These are phyloP conservation scores for Colletotrichum sojae DNA, from an alignment of 2,329 filamentous ascomycete species.

Conservation along the genomic window DNA sequence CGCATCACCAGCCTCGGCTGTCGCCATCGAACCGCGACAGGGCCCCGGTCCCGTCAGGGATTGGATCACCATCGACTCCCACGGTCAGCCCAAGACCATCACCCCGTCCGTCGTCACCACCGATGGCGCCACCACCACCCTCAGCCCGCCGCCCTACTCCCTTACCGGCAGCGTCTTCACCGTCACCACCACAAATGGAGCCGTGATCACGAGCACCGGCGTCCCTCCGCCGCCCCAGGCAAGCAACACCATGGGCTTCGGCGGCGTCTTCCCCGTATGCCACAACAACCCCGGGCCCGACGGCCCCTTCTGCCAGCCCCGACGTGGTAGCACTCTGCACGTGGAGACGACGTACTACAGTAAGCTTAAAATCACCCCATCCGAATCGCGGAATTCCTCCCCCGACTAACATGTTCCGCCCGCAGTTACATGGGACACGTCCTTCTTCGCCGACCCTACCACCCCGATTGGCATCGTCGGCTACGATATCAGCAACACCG, in stretches of 20 bases:
- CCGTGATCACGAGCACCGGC: slow-evolving; percentile 48
- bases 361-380: slow-evolving; percentile 40
- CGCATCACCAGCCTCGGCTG: slow-evolving; percentile 24
- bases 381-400: background rate
- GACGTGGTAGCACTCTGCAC: slow-evolving; percentile 46
- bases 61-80: slow-evolving; percentile 52
- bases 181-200: slow-evolving; percentile 44
- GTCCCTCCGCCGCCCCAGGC: slow-evolving; percentile 50
- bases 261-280: slow-evolving; percentile 50
- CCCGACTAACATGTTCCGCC: slow-evolving; percentile 10
- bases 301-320: slow-evolving; percentile 52
- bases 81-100: slow-evolving; percentile 47
- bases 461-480: slow-evolving; percentile 42
- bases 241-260: slow-evolving; percentile 43
- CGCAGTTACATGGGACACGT: slow-evolving; percentile 52
- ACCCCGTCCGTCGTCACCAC: slow-evolving; percentile 46
- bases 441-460: slow-evolving; percentile 44
- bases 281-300: slow-evolving; percentile 44
- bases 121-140: slow-evolving; percentile 47
- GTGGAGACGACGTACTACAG: slow-evolving; percentile 52
- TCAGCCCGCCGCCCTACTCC: slow-evolving; percentile 47
- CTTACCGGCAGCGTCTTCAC: slow-evolving; percentile 50
- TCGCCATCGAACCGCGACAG: slow-evolving; percentile 30
- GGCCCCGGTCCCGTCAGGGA: slow-evolving; percentile 34
- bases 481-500: slow-evolving; percentile 33